Evolutionary conservation across 768 basidiomycete species (phyloP).

Genomic region (Gyrodon lividus): DNA sequence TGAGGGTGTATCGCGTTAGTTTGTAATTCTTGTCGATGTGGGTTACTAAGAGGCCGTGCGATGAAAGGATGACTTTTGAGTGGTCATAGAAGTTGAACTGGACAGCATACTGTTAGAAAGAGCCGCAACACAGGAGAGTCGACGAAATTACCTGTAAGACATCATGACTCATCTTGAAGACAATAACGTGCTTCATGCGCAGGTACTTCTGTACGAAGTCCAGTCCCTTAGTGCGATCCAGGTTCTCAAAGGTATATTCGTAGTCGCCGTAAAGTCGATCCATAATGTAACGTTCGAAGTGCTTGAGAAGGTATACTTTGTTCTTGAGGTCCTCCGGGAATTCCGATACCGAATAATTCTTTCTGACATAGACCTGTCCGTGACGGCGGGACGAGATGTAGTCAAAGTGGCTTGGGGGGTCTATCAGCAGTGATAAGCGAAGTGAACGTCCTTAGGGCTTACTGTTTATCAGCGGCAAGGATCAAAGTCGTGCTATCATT

Average conservation of each 20-base stretch:
- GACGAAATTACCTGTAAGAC: conserved; percentile 73
- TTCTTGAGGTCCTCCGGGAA: conserved; percentile 84
- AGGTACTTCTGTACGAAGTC: conserved; percentile 95
- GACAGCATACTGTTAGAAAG: conserved; percentile 5
- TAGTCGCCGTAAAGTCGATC: conserved; percentile 83
- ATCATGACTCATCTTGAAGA: conserved; percentile 95
- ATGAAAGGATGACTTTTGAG: conserved; percentile 88
- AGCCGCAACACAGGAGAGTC: neutral
- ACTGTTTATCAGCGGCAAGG: conserved; percentile 86
- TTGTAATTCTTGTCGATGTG: conserved; percentile 90
- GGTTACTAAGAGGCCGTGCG: conserved; percentile 74
- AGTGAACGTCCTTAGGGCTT: conserved; percentile 27
- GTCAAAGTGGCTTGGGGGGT: conserved; percentile 74
- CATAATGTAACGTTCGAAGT: conserved; percentile 95
- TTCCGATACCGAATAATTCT: conserved; percentile 62
- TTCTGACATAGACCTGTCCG: conserved; percentile 68
- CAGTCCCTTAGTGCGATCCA: conserved; percentile 74
- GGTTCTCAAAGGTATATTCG: conserved; percentile 76
- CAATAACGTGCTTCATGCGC: conserved; percentile 94
- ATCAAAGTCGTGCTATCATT: conserved; percentile 91
- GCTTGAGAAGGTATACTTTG: conserved; percentile 90
- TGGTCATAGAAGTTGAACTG: conserved; percentile 99
- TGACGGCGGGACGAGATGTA: conserved; percentile 71
- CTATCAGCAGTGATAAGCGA: neutral
- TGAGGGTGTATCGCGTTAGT: conserved; percentile 70